phyloP scores from a whole-genome alignment of 345 rosid species.

The Geranium brycei region DNA sequence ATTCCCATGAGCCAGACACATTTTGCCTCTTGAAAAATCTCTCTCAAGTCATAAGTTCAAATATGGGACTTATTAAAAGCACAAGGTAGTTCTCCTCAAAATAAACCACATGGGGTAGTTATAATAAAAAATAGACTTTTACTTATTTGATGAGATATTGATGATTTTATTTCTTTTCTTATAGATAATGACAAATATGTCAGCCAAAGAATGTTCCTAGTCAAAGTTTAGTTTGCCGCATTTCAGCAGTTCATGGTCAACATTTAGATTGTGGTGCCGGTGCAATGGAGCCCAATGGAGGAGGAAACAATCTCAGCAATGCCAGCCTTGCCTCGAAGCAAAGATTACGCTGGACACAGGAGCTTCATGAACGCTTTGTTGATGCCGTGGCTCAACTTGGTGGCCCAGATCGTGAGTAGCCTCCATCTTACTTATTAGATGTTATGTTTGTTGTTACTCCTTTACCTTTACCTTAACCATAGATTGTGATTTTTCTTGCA shows the following conservation, averaged over 20 bases:
- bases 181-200: conserved; percentile 33
- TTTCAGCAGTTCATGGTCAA: conserved; percentile 37
- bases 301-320: conserved; percentile 41
- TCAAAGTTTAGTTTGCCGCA: conserved; percentile 22
- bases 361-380: conserved; percentile 84
- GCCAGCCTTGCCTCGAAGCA: conserved; percentile 83
- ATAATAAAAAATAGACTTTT: too few species aligned
- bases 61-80: not conserved
- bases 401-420: conserved; percentile 83
- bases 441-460: not conserved
- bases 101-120: too few species aligned
- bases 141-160: not conserved
- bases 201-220: conserved; percentile 28
- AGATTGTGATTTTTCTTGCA: not conserved
- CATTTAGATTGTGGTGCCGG: conserved; percentile 32
- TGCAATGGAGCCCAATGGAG: conserved; percentile 48
- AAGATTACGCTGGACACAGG: conserved; percentile 84
- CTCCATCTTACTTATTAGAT: not conserved
- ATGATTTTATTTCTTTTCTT: not conserved
- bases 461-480: not conserved
- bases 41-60: not conserved
- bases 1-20: too few species aligned
- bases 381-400: conserved; percentile 96
- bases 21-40: too few species aligned
- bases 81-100: not conserved